Conservation (phyloP, 306 rosid species). For the Dalbergia cochinchinensis region DNA sequence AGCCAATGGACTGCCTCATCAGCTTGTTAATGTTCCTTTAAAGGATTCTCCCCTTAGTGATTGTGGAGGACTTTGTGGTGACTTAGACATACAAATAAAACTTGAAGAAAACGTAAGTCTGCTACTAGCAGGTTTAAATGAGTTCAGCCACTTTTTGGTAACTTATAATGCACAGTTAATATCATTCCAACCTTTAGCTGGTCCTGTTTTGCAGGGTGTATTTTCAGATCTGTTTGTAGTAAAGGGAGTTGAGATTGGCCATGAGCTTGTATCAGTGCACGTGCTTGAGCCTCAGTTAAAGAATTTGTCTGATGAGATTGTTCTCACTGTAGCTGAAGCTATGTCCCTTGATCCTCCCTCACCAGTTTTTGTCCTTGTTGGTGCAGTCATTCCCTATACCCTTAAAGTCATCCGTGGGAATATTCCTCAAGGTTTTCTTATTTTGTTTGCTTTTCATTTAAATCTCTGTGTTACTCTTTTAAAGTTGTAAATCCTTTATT, state of each 20-base stretch:
- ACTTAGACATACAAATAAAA: constrained; percentile 79
- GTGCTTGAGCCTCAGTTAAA: constrained; percentile 76
- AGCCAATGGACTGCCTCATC: constrained; percentile 63
- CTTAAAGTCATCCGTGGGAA: constrained; percentile 84
- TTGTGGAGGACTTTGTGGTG: constrained; percentile 93
- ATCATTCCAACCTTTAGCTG: constrained; percentile 38
- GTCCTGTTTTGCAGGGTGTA: constrained; percentile 79
- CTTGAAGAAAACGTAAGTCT: constrained; percentile 90
- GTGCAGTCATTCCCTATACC: constrained; percentile 73
- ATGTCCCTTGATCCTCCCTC: constrained; percentile 93
- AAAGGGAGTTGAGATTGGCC: constrained; percentile 89
- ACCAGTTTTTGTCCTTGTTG: constrained; percentile 86
- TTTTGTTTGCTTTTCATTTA: constrained; percentile 44
- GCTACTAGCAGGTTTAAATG: constrained; percentile 49
- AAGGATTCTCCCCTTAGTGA: constrained; percentile 94
- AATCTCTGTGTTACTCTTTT: constrained; percentile 16
- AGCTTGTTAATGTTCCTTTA: constrained; percentile 87
- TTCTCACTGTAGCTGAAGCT: constrained; percentile 96
- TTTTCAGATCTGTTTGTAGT: constrained; percentile 89
- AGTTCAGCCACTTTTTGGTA: constrained; percentile 33
- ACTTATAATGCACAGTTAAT: constrained; percentile 32
- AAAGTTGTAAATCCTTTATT: constrained; percentile 28
- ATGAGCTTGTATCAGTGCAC: constrained; percentile 79
- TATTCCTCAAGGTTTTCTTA: constrained; percentile 75
- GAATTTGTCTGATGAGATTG: constrained; percentile 77